Base-by-base conservation (phyloP, 306 rosid species). In the Sophora flavescens region DNA sequence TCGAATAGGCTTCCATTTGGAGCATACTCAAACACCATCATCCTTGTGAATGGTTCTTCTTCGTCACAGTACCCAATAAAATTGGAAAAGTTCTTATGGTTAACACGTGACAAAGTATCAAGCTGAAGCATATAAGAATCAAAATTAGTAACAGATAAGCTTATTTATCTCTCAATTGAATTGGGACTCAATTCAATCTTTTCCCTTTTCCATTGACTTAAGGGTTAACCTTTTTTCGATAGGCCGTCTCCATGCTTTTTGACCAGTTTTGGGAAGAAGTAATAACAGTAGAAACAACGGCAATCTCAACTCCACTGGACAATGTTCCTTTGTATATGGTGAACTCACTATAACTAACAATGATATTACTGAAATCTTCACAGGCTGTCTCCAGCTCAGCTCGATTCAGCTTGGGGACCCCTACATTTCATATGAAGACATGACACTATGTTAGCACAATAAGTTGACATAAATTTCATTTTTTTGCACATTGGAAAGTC, bases 21-120 rank as follows among this genome's bases (percentile, higher is more conserved):
- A 80, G 98, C 98, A 82, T 92, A 96, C 82, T 96, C 99, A 68
- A 96, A 96, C 82, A 96, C 97, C 97, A 92, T 88, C 97, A 96
- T 96, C 86, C 97, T 86, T 1, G 89, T 87, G 76, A 96, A 92
- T 16, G 98, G 98, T 74, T 92, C 79, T 60, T 92, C 97, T 81
- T 92, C 99, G 28, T 96, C 99, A 63, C 99, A 92, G 84, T 82
- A 96, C 14, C 99, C 98, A 82, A 96, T 89, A 51, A 96, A 97
- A 83, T 96, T 96, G 68, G 85, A 89, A 66, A 91, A 91, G 84
- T 96, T 96, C 86, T 96, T 96, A 75, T 96, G 99, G 87, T 96
- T 96, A 76, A 92, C 82, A 53, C 98, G 89, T 2, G 98, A 96
- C 66, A 92, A 86, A 12, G 79, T 53, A 72, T 70, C 97, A 66